Conservation (phyloP, 2,329 filamentous ascomycete genomes). For the Acephala macrosclerotiorum region DNA sequence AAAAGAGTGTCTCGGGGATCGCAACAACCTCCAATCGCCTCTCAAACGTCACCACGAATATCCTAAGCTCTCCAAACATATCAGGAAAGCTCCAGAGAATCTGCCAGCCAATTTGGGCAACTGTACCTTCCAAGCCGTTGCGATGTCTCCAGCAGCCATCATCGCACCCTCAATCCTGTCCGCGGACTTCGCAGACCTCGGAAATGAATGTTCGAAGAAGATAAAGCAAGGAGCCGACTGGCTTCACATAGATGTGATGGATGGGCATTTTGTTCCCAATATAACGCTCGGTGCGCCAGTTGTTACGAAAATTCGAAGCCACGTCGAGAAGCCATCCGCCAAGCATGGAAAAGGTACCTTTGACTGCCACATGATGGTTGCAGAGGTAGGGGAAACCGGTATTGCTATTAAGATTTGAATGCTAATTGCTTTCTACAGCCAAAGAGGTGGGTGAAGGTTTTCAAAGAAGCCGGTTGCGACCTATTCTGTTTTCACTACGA, state of each 20-base stretch:
- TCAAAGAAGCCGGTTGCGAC: conserved; percentile 92
- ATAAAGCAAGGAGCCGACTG: conserved; percentile 90
- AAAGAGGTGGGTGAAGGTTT: conserved; percentile 97
- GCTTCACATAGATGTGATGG: conserved; percentile 77
- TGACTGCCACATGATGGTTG: conserved; percentile 99
- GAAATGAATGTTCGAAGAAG: conserved; percentile 84
- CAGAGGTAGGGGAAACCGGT: conserved; percentile 70
- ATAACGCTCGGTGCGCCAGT: conserved; percentile 96
- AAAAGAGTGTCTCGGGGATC: not conserved
- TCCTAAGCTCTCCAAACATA: too few relatives aligned
- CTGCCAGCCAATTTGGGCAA: not conserved
- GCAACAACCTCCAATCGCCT: not conserved
- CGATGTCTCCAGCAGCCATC: conserved; percentile 89
- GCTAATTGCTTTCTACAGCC: conserved; percentile 62
- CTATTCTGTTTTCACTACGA: conserved; percentile 99
- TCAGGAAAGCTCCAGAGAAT: not conserved
- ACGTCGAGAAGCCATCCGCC: conserved; percentile 78
- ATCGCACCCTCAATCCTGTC: conserved; percentile 98
- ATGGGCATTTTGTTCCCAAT: conserved; percentile 98
- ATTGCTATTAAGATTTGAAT: not conserved
- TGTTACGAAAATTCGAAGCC: conserved; percentile 88
- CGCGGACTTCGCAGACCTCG: conserved; percentile 91
- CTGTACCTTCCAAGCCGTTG: not conserved
- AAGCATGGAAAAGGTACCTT: conserved; percentile 87
- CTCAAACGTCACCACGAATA: not conserved